Conservation (phyloP, 495 filamentous ascomycete species). For the Penicillium bovifimosum region DNA sequence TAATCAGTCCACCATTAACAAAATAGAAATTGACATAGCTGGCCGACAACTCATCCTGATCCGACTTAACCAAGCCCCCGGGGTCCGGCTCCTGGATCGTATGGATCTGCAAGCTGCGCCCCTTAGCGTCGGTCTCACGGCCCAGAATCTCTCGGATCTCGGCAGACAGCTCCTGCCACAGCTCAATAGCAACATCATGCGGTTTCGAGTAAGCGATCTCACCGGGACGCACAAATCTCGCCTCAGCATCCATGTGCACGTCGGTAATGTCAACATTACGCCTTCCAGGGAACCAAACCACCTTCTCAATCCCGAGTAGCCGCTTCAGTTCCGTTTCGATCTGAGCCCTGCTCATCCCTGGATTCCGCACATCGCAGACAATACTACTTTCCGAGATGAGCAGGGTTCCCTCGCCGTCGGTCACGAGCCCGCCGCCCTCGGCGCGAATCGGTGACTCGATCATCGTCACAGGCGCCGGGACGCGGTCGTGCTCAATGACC, state of each 20-base stretch:
- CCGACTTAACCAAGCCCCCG: constrained; percentile 8
- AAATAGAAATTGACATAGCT: constrained; percentile 30
- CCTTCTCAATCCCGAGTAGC: constrained; percentile 22
- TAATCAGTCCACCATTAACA: constrained; percentile 23
- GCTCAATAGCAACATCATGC: constrained; percentile 3
- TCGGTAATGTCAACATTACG: constrained; percentile 24
- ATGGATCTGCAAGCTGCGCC: constrained; percentile 20
- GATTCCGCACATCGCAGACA: constrained; percentile 23
- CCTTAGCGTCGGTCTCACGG: constrained; percentile 21
- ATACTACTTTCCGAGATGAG: constrained; percentile 27
- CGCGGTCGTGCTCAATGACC: constrained; percentile 16
- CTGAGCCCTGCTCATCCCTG: constrained; percentile 12
- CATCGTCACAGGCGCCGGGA: constrained; percentile 11
- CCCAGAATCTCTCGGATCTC: constrained; percentile 19
- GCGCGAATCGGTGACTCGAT: constrained; percentile 17
- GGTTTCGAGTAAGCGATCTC: constrained; percentile 20
- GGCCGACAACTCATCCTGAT: constrained; percentile 17
- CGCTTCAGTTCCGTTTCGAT: constrained; percentile 24
- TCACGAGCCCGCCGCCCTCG: constrained; percentile 23
- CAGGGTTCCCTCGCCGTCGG: constrained; percentile 27
- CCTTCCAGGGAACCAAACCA: constrained; percentile 26
- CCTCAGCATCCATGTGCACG: constrained; percentile 24
- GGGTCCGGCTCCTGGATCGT: constrained; percentile 19
- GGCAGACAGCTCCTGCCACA: constrained; percentile 19
- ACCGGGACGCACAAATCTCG: constrained; percentile 22